Evolutionary conservation across 306 rosid genomes (phyloP).

Genomic region (Elaeagnus macrophylla): DNA sequence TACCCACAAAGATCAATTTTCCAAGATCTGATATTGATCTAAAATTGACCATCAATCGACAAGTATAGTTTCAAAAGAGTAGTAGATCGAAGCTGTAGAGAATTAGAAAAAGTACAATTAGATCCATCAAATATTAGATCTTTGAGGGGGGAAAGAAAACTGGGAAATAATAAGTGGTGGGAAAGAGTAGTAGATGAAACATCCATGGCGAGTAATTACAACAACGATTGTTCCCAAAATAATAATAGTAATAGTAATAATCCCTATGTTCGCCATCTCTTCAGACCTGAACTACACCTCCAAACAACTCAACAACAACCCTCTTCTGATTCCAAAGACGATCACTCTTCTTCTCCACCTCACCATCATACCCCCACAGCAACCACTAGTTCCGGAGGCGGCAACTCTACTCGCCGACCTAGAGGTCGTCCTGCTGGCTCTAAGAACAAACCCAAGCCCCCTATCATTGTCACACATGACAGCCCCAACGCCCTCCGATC

Average conservation of each 20-base stretch:
- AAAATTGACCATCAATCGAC: too few relatives aligned
- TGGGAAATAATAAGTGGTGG: slow-evolving; percentile 26
- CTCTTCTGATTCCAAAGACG: too few relatives aligned
- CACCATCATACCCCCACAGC: background rate
- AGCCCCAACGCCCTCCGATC: slow-evolving; percentile 38
- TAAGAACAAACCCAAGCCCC: slow-evolving; percentile 38
- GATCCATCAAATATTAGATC: too few relatives aligned
- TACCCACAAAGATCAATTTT: too few relatives aligned
- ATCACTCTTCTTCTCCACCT: background rate
- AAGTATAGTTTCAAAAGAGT: too few relatives aligned
- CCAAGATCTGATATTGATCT: too few relatives aligned
- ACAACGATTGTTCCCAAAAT: slow-evolving; percentile 6
- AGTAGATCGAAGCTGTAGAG: too few relatives aligned
- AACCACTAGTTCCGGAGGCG: slow-evolving; percentile 10
- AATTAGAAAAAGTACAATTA: too few relatives aligned
- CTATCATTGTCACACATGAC: slow-evolving; percentile 31
- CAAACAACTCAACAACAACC: slow-evolving; percentile 5
- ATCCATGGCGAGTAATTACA: slow-evolving; percentile 20
- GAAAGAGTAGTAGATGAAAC: slow-evolving; percentile 24
- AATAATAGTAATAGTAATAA: slow-evolving; percentile 8
- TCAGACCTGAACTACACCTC: slow-evolving; percentile 20
- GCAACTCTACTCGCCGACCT: slow-evolving; percentile 23
- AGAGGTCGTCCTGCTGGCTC: slow-evolving; percentile 47
- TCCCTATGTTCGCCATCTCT: slow-evolving; percentile 17
- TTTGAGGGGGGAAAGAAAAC: background rate